Conservation (phyloP, 169 alveolate species). For the Eimeria acervulina region DNA sequence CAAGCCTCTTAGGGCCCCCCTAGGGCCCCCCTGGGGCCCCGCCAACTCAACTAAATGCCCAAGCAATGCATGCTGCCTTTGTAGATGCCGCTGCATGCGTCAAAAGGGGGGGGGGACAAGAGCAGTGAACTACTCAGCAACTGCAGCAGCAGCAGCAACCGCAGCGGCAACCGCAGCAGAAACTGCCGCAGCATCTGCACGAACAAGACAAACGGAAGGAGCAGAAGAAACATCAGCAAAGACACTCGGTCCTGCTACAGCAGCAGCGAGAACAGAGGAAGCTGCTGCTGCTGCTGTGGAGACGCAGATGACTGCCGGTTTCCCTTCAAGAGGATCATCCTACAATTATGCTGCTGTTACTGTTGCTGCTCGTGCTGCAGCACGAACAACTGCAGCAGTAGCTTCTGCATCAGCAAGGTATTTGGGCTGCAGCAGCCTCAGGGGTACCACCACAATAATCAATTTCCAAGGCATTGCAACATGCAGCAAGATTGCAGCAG, state of each 20-base stretch:
- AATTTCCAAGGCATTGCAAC: neutral
- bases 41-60: neutral
- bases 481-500: neutral
- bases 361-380: constrained; percentile 1
- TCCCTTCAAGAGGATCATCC: neutral
- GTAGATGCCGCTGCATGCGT: neutral
- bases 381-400: neutral
- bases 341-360: neutral
- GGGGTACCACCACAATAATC: neutral
- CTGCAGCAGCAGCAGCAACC: neutral
- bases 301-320: neutral
- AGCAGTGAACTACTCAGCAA: neutral
- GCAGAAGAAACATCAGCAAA: neutral
- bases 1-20: neutral
- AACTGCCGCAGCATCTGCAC: neutral
- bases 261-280: neutral
- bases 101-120: no score
- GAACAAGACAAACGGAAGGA: neutral
- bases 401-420: neutral
- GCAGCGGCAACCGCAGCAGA: neutral
- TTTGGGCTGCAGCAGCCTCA: constrained; percentile 3
- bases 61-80: neutral
- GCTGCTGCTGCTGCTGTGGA: neutral
- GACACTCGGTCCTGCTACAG: neutral
- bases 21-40: neutral